phyloP scores from a whole-genome alignment of 805 yeast genomes.

The Wickerhamiella alocasiicola region DNA sequence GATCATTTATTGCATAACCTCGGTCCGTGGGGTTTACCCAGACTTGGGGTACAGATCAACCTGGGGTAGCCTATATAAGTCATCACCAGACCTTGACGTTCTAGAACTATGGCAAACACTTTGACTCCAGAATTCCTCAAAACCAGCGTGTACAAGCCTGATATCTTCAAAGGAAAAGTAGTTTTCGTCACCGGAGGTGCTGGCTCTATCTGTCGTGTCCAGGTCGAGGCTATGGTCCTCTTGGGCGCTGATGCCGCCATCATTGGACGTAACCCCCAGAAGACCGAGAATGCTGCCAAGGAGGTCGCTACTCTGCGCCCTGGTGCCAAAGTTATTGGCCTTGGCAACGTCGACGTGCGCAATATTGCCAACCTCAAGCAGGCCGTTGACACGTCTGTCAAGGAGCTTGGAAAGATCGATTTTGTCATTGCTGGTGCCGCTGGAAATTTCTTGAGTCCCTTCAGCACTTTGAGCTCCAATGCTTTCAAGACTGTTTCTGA shows the following conservation, averaged over 20 bases:
- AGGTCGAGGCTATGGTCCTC: slow-evolving; percentile 68
- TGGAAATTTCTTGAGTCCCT: slow-evolving; percentile 77
- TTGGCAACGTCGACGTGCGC: slow-evolving; percentile 71
- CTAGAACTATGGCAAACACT: slow-evolving; percentile 25
- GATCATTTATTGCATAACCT: too few relatives aligned
- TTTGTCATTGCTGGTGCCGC: slow-evolving; percentile 93
- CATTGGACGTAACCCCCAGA: slow-evolving; percentile 60
- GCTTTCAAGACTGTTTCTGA: slow-evolving; percentile 82
- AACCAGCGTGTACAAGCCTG: slow-evolving; percentile 35
- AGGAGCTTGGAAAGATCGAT: slow-evolving; percentile 65
- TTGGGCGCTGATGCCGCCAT: slow-evolving; percentile 84
- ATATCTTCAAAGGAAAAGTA: slow-evolving; percentile 68
- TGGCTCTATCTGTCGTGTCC: slow-evolving; percentile 88
- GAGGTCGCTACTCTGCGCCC: slow-evolving; percentile 47
- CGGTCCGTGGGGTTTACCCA: too few relatives aligned
- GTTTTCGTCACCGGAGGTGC: slow-evolving; percentile 93
- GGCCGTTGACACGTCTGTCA: slow-evolving; percentile 58
- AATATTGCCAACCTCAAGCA: slow-evolving; percentile 41
- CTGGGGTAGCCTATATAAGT: too few relatives aligned
- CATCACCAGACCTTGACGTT: too few relatives aligned
- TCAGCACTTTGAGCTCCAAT: slow-evolving; percentile 64
- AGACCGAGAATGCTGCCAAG: slow-evolving; percentile 53
- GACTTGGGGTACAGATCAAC: too few relatives aligned
- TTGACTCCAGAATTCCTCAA: slow-evolving; percentile 20
- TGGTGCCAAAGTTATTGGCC: slow-evolving; percentile 56